Conservation (phyloP, 805 yeast genomes). For the Ogataea pignaliae region DNA sequence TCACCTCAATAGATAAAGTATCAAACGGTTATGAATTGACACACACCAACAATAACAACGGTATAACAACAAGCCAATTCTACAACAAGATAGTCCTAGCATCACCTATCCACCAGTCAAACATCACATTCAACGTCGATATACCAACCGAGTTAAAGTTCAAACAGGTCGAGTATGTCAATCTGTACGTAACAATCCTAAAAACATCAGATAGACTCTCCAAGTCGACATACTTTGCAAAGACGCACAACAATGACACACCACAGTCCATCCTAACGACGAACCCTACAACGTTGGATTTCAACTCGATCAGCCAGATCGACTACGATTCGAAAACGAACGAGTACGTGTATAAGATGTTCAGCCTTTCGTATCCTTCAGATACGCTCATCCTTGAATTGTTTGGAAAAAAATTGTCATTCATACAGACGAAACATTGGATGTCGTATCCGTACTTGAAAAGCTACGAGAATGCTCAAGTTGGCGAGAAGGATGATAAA, state of each 20-base stretch:
- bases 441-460: conserved; percentile 38
- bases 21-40: conserved; percentile 1
- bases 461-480: conserved; percentile 19
- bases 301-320: conserved; percentile 32
- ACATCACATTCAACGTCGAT: conserved; percentile 15
- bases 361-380: conserved; percentile 26
- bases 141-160: conserved; percentile 5
- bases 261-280: conserved; percentile 29
- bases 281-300: conserved; percentile 16
- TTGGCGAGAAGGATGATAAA: not conserved
- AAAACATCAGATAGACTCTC: conserved; percentile 13
- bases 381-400: conserved; percentile 13
- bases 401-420: conserved; percentile 20
- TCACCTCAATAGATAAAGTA: conserved; percentile 16
- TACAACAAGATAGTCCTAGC: conserved; percentile 45
- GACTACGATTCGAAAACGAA: conserved; percentile 23
- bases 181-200: conserved; percentile 36
- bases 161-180: conserved; percentile 31
- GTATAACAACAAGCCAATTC: conserved; percentile 2
- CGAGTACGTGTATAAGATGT: conserved; percentile 39
- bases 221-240: conserved; percentile 9
- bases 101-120: conserved; percentile 34
- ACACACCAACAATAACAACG: not conserved
- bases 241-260: conserved; percentile 24
- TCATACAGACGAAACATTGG: conserved; percentile 36